Percentiles rank a stretch among this genome's conserved stretches.
Evolutionary conservation across 176 grass and related monocot species (phyloP).

Genomic region (Luzula sylvatica): DNA sequence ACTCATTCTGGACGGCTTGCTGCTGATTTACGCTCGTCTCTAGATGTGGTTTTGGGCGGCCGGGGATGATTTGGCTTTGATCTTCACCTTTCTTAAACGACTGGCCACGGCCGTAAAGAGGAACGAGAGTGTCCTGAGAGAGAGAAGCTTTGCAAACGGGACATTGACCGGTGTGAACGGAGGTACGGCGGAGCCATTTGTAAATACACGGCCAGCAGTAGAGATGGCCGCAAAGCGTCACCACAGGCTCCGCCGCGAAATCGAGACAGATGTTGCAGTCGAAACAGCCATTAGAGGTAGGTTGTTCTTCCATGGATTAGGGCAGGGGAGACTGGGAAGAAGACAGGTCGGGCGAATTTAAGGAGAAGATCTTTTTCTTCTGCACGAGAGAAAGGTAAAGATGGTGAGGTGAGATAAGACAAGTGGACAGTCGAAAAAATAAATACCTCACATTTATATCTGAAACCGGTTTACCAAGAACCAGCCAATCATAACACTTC

Average conservation of each 20-base stretch:
- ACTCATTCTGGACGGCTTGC: neutral
- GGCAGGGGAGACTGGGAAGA: neutral
- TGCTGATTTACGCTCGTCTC: conserved; percentile 7
- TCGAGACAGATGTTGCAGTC: conserved; percentile 98
- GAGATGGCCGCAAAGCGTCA: conserved; percentile 89
- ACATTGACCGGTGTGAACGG: conserved; percentile 22
- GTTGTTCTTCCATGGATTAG: neutral
- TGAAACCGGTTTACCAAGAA: no score
- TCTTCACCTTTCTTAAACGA: conserved; percentile 16
- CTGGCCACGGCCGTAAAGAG: conserved; percentile 76
- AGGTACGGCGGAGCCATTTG: conserved; percentile 64
- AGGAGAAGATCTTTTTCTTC: no score
- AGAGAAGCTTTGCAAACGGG: conserved; percentile 76
- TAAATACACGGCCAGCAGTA: conserved; percentile 99
- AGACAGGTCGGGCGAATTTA: neutral
- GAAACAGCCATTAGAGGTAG: conserved; percentile 39
- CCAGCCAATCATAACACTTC: no score
- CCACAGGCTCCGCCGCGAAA: conserved; percentile 60
- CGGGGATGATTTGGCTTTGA: conserved; percentile 19
- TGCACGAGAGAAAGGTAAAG: no score
- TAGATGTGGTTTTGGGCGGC: conserved; percentile 27
- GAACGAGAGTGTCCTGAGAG: conserved; percentile 43
- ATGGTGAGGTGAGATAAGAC: no score
- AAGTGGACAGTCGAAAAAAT: no score
- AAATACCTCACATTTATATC: no score